These are phyloP conservation scores for sweet orange (Citrus sinensis) DNA, from an alignment of 345 rosid species.

Conservation along the genomic window DNA sequence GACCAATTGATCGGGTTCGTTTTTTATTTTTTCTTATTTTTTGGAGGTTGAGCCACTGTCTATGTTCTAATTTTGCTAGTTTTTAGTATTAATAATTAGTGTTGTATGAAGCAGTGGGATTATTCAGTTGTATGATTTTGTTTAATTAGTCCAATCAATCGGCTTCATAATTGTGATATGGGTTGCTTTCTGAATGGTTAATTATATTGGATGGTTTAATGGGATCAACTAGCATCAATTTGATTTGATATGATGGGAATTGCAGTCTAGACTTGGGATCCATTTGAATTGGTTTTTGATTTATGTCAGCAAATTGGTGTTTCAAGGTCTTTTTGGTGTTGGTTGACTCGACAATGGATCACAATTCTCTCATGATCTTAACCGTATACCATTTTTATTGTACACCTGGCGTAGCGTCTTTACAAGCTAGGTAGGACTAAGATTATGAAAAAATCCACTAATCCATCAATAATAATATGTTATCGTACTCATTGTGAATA, in stretches of 20 bases:
- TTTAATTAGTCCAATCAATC: not conserved
- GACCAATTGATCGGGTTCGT: constrained; percentile 46
- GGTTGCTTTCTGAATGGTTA: not conserved
- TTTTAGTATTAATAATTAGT: not conserved
- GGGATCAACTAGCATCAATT: not conserved
- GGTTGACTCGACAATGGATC: no score
- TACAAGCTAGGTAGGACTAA: no score
- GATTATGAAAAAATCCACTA: no score
- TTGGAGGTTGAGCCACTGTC: not conserved
- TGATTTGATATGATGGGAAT: not conserved
- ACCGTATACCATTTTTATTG: no score
- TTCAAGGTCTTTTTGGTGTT: not conserved
- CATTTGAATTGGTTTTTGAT: not conserved
- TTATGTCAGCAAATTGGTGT: not conserved
- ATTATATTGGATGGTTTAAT: not conserved
- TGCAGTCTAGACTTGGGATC: not conserved
- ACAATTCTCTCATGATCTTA: no score
- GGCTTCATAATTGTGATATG: not conserved
- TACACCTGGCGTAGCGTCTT: no score
- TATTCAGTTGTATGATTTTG: not conserved
- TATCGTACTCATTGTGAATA: not conserved
- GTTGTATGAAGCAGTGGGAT: not conserved
- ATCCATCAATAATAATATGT: no score
- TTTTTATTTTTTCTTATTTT: no score
- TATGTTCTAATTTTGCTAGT: not conserved